These are phyloP conservation scores for Lyophyllum decastes DNA, from an alignment of 768 basidiomycete species.

Conservation along the genomic window DNA sequence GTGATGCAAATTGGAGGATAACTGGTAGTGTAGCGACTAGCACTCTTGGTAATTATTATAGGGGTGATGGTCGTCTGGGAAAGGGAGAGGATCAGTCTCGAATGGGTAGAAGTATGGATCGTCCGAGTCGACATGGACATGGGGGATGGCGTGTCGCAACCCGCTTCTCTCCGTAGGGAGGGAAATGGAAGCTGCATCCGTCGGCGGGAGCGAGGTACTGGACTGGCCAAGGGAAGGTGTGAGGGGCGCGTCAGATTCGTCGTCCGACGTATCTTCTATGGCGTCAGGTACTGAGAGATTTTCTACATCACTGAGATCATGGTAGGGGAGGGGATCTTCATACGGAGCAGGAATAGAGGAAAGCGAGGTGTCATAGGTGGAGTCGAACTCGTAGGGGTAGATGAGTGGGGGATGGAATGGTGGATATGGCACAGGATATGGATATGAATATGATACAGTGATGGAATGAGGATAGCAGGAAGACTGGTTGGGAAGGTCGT, in stretches of 20 bases:
- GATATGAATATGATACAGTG: conserved; percentile 43
- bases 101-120: conserved; percentile 65
- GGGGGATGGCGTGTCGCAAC: conserved; percentile 47
- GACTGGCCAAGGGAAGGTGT: conserved; percentile 65
- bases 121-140: conserved; percentile 64
- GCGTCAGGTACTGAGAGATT: conserved; percentile 75
- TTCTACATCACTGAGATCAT: conserved; percentile 62
- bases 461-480: conserved; percentile 46
- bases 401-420: conserved; percentile 58
- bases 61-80: conserved; percentile 52
- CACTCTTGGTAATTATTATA: conserved; percentile 67
- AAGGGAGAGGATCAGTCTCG: conserved; percentile 73
- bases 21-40: conserved; percentile 42
- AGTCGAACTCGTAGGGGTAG: conserved; percentile 51
- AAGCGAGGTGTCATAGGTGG: conserved; percentile 46
- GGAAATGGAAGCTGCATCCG: conserved; percentile 52
- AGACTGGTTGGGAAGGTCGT: conserved; percentile 63
- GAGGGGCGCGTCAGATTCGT: conserved; percentile 73
- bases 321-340: conserved; percentile 65
- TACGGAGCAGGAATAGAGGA: conserved; percentile 43
- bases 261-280: conserved; percentile 84
- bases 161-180: conserved; percentile 52
- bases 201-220: conserved; percentile 51
- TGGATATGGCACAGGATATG: conserved; percentile 70
- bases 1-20: conserved; percentile 24